These are phyloP conservation scores for Cinnamomum micranthum DNA, from an alignment of 164 flowering plant species.

Conservation along the genomic window DNA sequence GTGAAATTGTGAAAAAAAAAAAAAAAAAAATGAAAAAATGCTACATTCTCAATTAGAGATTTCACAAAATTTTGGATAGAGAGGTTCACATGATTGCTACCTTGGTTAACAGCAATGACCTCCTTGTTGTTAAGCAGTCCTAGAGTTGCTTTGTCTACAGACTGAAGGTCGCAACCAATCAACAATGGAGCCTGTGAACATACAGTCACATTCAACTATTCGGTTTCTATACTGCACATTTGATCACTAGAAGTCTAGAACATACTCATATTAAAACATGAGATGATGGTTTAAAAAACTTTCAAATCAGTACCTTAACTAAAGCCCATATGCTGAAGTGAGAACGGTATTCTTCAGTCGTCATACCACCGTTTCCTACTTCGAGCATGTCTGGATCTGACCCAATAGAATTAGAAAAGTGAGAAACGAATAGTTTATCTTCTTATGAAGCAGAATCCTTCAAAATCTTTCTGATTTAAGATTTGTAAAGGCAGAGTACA, in stretches of 20 bases:
- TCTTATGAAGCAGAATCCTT: not conserved
- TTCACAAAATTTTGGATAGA: not conserved
- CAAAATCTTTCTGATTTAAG: too few relatives aligned
- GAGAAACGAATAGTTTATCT: not conserved
- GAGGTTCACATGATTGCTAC: constrained; percentile 14
- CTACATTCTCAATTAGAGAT: not conserved
- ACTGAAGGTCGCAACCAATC: constrained; percentile 67
- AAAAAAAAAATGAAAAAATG: too few relatives aligned
- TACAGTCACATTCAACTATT: not conserved
- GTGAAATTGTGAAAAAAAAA: too few relatives aligned
- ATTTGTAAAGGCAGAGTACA: too few relatives aligned
- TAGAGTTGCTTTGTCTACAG: constrained; percentile 35
- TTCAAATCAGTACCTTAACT: constrained; percentile 38
- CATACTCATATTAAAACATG: not conserved
- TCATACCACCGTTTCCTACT: constrained; percentile 91
- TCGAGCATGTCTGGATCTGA: constrained; percentile 93
- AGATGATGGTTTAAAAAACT: too few relatives aligned
- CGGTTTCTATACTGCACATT: not conserved
- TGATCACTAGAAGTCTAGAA: too few relatives aligned
- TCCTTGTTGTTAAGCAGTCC: constrained; percentile 59
- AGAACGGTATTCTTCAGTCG: constrained; percentile 62
- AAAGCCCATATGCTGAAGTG: constrained; percentile 94
- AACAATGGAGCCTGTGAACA: constrained; percentile 63
- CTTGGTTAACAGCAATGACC: constrained; percentile 82
- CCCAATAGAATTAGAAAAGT: not conserved